Evolutionary conservation across 2,329 filamentous ascomycete species (phyloP), one percentile per base, ranked within the genome.

Genomic region (Microsporum audouinii): DNA sequence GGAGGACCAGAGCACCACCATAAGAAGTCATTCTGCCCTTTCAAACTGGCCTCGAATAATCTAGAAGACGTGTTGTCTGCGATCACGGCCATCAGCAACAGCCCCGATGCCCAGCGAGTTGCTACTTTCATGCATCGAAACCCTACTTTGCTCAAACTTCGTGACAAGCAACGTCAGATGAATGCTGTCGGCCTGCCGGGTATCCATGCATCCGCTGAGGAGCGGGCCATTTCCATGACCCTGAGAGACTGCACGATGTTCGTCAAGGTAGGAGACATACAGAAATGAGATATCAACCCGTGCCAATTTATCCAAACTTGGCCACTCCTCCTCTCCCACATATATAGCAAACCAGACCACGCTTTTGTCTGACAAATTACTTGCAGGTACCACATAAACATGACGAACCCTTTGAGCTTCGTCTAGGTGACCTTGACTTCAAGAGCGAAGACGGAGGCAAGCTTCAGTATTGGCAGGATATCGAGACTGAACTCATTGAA

Each of bases 181-280:
- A 69, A 68, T 43, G 68, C 71, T 23, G 71, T 74, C 2, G 73
- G 74, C 0, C 62, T 75, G 5, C 61, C 68, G 29, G 74, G 76
- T 2, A 71, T 73, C 6, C 66, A 70, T 17, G 64, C 69, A n/a
- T 65, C 71, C 55, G 71, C 72, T 38, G 70, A 68, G 8, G 76
- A 80, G 33, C 84, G 88, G 63, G 80, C 82, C 10, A 77, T 88
- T 5, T 87, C 88, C 61, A 92, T 92, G 88, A 91, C 89, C 2
- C 72, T 94, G 65, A 79, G 89, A 57, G 89, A 94, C 75, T 91
- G 88, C 71, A 89, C 87, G 2, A 82, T 88, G 67, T 91, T 87
- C 68, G 76, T 89, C 45, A 82, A 83, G 67, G 80, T 90, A 68
- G 57, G 70, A 64, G 27, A 41, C 6, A 6, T 60, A 39, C 14